A percentile compares a stretch with the other conserved stretches of the same genome.
These are phyloP conservation scores for Euphorbia schlechtendalii DNA, from an alignment of 441 rosid genomes.

Conservation along the genomic window DNA sequence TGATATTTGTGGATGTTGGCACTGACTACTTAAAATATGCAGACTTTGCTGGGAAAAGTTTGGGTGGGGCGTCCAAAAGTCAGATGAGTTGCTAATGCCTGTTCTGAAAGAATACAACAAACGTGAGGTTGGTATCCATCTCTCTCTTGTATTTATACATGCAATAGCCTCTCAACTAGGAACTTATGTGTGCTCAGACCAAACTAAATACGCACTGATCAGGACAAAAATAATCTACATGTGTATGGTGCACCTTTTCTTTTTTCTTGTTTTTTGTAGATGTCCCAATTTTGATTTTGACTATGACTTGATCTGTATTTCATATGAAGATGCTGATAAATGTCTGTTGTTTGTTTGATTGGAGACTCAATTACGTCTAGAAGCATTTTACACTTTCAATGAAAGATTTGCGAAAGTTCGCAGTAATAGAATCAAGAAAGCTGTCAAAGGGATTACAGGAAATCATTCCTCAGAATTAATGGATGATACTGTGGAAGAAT, in stretches of 20 bases:
- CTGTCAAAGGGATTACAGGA: slow-evolving; percentile 83
- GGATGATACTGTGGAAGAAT: slow-evolving; percentile 37
- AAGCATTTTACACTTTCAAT: slow-evolving; percentile 92
- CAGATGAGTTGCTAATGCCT: slow-evolving; percentile 76
- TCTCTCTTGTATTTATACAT: background rate
- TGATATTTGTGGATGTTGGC: background rate
- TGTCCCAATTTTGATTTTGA: background rate
- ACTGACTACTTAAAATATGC: slow-evolving; percentile 18
- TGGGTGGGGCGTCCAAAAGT: slow-evolving; percentile 79
- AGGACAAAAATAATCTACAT: background rate
- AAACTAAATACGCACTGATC: background rate
- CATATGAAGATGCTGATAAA: slow-evolving; percentile 16
- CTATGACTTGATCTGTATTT: background rate
- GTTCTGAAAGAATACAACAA: slow-evolving; percentile 88
- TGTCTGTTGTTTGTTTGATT: slow-evolving; percentile 20
- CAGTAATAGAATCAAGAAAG: slow-evolving; percentile 83
- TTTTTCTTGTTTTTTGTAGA: background rate
- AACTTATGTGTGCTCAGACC: background rate
- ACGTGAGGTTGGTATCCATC: slow-evolving; percentile 57
- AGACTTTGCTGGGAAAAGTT: slow-evolving; percentile 95
- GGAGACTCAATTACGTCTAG: slow-evolving; percentile 92
- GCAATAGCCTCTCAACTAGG: background rate
- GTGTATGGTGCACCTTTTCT: slow-evolving; percentile 4
- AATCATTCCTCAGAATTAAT: slow-evolving; percentile 32
- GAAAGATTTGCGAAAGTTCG: slow-evolving; percentile 95